Percentiles rank a stretch among this genome's conserved stretches.
These are phyloP conservation scores for Aspergillus sp. DNA, from an alignment of 2,329 filamentous ascomycete genomes.

Conservation along the genomic window DNA sequence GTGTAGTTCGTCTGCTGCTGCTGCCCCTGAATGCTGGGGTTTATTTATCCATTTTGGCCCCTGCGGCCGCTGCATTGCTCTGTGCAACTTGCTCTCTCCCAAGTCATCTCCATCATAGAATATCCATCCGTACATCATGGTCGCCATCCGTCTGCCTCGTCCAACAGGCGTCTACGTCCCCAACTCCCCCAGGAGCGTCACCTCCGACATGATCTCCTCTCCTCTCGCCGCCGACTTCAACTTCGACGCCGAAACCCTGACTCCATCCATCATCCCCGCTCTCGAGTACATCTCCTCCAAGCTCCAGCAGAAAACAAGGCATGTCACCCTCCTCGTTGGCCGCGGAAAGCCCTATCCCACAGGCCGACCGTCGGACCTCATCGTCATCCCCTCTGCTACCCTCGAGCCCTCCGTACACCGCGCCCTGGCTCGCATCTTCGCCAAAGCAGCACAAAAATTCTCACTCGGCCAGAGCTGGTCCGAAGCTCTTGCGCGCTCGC, in stretches of 20 bases:
- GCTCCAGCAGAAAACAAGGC: conserved; percentile 38
- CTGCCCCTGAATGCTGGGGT: background rate
- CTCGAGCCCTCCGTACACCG: conserved; percentile 33
- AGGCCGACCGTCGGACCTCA: conserved; percentile 38
- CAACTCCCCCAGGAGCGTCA: conserved; percentile 35
- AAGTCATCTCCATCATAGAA: background rate
- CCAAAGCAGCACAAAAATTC: conserved; percentile 39
- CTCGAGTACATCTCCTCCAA: conserved; percentile 44
- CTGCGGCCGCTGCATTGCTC: background rate
- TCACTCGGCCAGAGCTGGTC: conserved; percentile 40
- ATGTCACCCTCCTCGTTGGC: conserved; percentile 42
- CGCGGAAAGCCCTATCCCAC: conserved; percentile 41
- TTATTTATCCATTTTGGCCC: conserved; percentile 1
- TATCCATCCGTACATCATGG: conserved; percentile 25
- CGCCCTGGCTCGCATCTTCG: conserved; percentile 33
- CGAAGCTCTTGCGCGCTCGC: conserved; percentile 36
- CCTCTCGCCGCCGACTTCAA: conserved; percentile 40
- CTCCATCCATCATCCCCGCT: conserved; percentile 37
- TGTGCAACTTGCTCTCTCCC: background rate
- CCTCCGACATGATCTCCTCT: conserved; percentile 42
- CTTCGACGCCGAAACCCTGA: conserved; percentile 38
- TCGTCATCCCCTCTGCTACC: conserved; percentile 37
- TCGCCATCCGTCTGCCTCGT: conserved; percentile 36
- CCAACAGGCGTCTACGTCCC: conserved; percentile 38
- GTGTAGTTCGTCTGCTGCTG: background rate